Percentiles rank a stretch among this genome's conserved stretches.
Conservation (phyloP, 805 yeast genomes). For the Yamadazyma laniorum region DNA sequence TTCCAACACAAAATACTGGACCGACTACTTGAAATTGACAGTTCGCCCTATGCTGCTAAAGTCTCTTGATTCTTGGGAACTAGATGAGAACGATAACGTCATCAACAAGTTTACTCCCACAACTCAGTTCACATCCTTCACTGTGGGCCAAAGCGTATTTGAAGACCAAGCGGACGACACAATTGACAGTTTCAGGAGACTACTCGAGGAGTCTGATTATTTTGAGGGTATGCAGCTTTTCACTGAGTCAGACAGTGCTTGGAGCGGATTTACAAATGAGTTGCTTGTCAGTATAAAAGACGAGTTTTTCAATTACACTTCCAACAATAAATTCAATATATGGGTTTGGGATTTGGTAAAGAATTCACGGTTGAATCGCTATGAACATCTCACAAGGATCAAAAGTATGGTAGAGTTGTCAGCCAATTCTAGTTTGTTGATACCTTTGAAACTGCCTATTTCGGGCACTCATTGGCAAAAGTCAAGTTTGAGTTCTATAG, state of each 20-base stretch:
- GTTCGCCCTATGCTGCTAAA: conserved; percentile 61
- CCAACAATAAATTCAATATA: conserved; percentile 31
- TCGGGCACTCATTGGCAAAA: conserved; percentile 22
- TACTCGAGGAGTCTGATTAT: conserved; percentile 73
- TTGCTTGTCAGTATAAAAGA: conserved; percentile 60
- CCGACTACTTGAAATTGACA: conserved; percentile 70
- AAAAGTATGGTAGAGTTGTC: conserved; percentile 45
- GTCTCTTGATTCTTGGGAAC: conserved; percentile 59
- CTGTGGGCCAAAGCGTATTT: conserved; percentile 64
- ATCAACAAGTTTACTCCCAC: conserved; percentile 30
- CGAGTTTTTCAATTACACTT: conserved; percentile 53
- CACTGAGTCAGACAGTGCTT: conserved; percentile 71
- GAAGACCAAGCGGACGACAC: conserved; percentile 26
- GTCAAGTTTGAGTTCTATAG: conserved; percentile 17
- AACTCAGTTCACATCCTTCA: conserved; percentile 45
- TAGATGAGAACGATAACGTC: conserved; percentile 14
- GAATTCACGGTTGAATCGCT: conserved; percentile 1
- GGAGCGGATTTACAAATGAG: conserved; percentile 74
- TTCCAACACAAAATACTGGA: conserved; percentile 64
- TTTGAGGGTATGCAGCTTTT: conserved; percentile 68
- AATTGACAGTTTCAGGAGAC: conserved; percentile 56
- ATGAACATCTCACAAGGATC: conserved; percentile 38
- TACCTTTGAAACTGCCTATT: conserved; percentile 46
- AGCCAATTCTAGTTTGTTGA: conserved; percentile 48
- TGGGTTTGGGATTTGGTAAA: conserved; percentile 33